Evolutionary conservation across 139 green algal species (phyloP).

Genomic region (Volvox africanus): DNA sequence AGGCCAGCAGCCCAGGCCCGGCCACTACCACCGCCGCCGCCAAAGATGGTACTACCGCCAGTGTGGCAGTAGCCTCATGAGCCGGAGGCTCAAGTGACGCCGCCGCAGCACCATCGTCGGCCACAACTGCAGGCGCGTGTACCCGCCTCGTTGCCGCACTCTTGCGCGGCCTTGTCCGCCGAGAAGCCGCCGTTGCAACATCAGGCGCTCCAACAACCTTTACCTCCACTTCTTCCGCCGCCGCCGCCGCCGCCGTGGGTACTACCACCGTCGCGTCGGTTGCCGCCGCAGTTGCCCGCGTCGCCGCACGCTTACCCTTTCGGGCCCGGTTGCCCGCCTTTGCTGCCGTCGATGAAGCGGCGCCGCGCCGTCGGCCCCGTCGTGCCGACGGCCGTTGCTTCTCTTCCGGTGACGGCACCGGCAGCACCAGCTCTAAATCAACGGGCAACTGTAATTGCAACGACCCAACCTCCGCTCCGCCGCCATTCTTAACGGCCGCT

Average conservation of each 20-base stretch:
- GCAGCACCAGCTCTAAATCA: not conserved
- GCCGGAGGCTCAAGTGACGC: not conserved
- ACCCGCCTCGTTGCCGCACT: not conserved
- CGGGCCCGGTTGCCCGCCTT: not conserved
- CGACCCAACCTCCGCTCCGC: not conserved
- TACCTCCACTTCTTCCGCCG: not conserved
- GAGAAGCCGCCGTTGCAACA: not conserved
- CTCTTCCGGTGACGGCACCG: not conserved
- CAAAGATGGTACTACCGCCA: not conserved
- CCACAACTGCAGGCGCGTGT: no score
- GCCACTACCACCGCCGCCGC: not conserved
- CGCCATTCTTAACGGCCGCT: not conserved
- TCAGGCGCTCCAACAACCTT: not conserved
- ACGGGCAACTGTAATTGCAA: not conserved
- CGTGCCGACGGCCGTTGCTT: not conserved
- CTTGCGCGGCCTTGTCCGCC: not conserved
- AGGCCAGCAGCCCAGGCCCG: not conserved
- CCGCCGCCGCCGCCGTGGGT: not conserved
- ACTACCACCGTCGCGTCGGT: not conserved
- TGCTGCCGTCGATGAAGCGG: not conserved
- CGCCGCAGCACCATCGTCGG: not conserved
- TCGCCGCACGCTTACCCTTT: not conserved
- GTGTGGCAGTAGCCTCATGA: no score
- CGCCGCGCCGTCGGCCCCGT: not conserved
- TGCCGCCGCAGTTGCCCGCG: no score